A percentile compares a stretch with the other conserved stretches of the same genome.
These are phyloP conservation scores for Centrapalus pauciflorus DNA, from an alignment of 129 eudicot species.

Conservation along the genomic window DNA sequence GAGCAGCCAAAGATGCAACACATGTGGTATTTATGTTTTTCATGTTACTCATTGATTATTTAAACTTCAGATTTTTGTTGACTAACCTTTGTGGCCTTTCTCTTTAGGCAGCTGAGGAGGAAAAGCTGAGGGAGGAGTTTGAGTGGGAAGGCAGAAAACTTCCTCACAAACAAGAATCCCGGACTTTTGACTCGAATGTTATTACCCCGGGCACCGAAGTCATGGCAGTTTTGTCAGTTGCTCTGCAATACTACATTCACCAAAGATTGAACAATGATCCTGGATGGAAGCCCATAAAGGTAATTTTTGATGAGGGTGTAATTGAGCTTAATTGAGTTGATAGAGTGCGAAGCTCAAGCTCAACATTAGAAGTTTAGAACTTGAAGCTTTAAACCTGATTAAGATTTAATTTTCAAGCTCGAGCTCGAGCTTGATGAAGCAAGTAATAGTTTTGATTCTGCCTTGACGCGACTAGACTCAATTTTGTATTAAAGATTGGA, in stretches of 20 bases:
- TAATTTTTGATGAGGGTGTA: conserved; percentile 30
- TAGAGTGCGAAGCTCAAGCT: too few relatives aligned
- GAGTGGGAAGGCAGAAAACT: conserved; percentile 97
- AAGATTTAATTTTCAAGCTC: too few relatives aligned
- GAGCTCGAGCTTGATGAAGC: too few relatives aligned
- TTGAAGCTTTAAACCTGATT: too few relatives aligned
- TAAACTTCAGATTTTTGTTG: neutral
- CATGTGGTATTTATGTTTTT: conserved; percentile 60
- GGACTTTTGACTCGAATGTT: conserved; percentile 87
- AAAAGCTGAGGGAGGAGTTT: conserved; percentile 78
- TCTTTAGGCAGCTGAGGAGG: conserved; percentile 98
- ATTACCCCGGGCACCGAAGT: conserved; percentile 94
- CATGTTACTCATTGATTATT: conserved; percentile 7
- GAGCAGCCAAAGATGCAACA: conserved; percentile 98
- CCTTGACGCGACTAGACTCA: too few relatives aligned
- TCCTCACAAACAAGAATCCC: conserved; percentile 85
- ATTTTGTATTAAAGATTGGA: too few relatives aligned
- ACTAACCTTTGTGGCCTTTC: neutral
- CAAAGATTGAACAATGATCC: conserved; percentile 90
- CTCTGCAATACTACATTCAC: conserved; percentile 88
- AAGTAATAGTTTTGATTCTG: too few relatives aligned
- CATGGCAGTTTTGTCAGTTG: conserved; percentile 85
- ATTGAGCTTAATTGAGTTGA: too few relatives aligned
- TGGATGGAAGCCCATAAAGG: conserved; percentile 95
- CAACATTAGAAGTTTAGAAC: too few relatives aligned